Evolutionary conservation across 495 filamentous ascomycete species (phyloP).

Genomic region (Penicillium soppii): DNA sequence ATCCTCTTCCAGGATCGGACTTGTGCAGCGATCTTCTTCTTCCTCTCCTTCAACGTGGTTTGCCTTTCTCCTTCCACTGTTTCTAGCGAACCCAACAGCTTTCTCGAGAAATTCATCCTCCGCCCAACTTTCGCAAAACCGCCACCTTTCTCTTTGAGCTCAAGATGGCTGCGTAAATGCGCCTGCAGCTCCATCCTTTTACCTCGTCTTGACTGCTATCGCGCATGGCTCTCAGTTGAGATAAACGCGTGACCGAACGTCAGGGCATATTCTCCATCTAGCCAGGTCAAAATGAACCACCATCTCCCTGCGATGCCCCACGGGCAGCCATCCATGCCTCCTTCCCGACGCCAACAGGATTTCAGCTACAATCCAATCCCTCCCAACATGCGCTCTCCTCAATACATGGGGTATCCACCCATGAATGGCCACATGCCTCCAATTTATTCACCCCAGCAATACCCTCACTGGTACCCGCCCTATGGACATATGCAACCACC

Average conservation of each 20-base stretch:
- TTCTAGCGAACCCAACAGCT: constrained; percentile 6
- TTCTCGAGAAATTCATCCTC: neutral
- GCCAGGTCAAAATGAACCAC: constrained; percentile 55
- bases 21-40: constrained; percentile 1
- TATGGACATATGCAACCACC: constrained; percentile 49
- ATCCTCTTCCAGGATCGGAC: neutral
- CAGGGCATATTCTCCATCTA: constrained; percentile 36
- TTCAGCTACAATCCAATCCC: constrained; percentile 44
- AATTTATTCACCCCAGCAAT: constrained; percentile 44
- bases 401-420: constrained; percentile 47
- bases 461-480: constrained; percentile 45
- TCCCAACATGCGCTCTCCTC: constrained; percentile 46
- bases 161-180: constrained; percentile 42
- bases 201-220: constrained; percentile 19
- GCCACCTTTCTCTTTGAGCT: constrained; percentile 2
- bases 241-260: constrained; percentile 44
- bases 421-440: constrained; percentile 47
- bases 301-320: constrained; percentile 53
- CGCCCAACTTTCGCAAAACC: constrained; percentile 1
- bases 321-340: constrained; percentile 54
- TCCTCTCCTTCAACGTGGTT: neutral
- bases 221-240: constrained; percentile 48
- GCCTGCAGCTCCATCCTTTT: constrained; percentile 20
- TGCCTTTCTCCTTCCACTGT: constrained; percentile 3
- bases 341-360: constrained; percentile 50